These are phyloP conservation scores for Chimonanthus praecox DNA, from an alignment of 164 flowering plant species.

Conservation along the genomic window DNA sequence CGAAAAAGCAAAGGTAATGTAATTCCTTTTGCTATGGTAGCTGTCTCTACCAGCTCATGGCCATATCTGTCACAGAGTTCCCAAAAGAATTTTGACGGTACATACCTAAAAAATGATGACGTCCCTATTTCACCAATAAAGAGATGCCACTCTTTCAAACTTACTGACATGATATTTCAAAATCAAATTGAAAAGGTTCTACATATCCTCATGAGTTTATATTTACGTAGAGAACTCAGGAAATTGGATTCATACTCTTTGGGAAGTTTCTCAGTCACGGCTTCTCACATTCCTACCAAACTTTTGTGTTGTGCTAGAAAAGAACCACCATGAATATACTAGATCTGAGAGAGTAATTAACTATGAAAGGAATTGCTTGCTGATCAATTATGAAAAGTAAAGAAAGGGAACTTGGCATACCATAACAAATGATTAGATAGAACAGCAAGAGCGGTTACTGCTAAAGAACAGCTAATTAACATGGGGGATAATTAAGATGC, in stretches of 20 bases:
- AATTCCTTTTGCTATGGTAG: neutral
- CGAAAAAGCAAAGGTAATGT: neutral
- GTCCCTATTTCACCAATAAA: too few species aligned
- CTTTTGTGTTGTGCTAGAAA: neutral
- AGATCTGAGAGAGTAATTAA: neutral
- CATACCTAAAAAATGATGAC: neutral
- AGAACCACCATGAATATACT: neutral
- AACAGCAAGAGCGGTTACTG: neutral
- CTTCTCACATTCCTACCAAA: neutral
- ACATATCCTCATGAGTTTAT: too few species aligned
- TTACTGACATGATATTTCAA: neutral
- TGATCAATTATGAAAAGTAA: neutral
- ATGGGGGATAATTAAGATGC: neutral
- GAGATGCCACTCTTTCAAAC: neutral
- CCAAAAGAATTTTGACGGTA: neutral
- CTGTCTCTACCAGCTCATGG: neutral
- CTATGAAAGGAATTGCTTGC: neutral
- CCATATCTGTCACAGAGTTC: neutral
- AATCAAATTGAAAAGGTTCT: neutral
- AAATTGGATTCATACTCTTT: neutral
- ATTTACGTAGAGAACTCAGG: neutral
- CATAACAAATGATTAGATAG: neutral
- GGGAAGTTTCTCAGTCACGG: neutral
- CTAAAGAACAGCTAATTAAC: neutral
- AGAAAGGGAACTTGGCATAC: neutral